Evolutionary conservation across 2,329 filamentous ascomycete genomes (phyloP), one percentile per base, ranked within the genome.

Genomic region (Calonectria pseudoreteaudii): DNA sequence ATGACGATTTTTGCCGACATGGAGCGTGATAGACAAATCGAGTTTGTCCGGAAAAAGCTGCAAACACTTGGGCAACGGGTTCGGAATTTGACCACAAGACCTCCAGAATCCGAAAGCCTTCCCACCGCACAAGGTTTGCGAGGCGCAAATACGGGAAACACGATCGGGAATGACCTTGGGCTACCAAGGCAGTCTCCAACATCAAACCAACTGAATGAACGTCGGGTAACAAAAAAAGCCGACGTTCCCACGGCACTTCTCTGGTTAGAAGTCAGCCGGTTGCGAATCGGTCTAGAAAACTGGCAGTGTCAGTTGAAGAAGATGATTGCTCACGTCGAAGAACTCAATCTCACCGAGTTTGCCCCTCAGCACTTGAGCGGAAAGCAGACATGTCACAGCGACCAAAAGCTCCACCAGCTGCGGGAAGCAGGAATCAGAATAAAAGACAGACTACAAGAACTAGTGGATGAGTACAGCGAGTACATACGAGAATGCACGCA

Each of bases 231-330:
- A 67, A 38, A 36, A 20, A 66, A 36, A 26, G 3, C 4, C 7
- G 31, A 60, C 1, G 31, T 58, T 13, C 34, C 49, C 7, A 68
- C 65, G 3, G 64, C 70, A 20, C 50, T 71, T 20, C 66, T 77
- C 2, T 81, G 80, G 79, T 60, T 78, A 1, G 38, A 75, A 11
- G 75, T 77, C 7, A 79, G 75, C 41, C 62, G 67, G n/a, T 52
- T 80, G 3, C 73, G 73, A n/a, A 76, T 69, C 3, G 76, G 71
- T 0, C 28, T 82, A 6, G 41, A 70, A 38, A 75, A 56, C 2
- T 80, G 80, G 77, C 72, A 76, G 52, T 36, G 23, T 0, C 75
- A 82, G 41, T 66, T 82, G 14, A 28, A 47, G 1, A 77, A 77
- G 18, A 79, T 82, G 72, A 50, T 77, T 18, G 70, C 70, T 9